phyloP scores from a whole-genome alignment of 2,329 filamentous ascomycete genomes.

The Metarhizium sp. region DNA sequence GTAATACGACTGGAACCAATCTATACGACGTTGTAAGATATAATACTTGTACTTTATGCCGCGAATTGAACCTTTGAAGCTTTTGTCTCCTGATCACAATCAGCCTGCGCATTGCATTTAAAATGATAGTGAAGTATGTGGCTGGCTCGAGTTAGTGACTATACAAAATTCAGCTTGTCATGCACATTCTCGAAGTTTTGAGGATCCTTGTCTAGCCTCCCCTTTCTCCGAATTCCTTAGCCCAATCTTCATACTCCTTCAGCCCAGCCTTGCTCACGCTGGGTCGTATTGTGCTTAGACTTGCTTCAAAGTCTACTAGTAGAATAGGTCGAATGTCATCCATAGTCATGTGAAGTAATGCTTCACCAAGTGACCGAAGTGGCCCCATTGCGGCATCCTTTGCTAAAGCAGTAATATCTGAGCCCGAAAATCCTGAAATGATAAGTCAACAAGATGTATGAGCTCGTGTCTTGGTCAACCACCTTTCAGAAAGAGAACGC shows the following conservation, averaged over 20 bases:
- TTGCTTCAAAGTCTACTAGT: constrained; percentile 74
- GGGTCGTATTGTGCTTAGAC: constrained; percentile 74
- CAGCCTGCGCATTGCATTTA: not conserved
- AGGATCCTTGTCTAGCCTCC: constrained; percentile 47
- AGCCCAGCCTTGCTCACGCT: constrained; percentile 81
- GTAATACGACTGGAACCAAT: not conserved
- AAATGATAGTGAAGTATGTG: not conserved
- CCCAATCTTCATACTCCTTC: constrained; percentile 90
- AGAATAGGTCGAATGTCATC: constrained; percentile 87
- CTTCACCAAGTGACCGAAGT: constrained; percentile 80
- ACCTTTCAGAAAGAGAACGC: not conserved
- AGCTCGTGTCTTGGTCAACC: not conserved
- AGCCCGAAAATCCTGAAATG: constrained; percentile 79
- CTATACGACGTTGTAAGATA: not conserved
- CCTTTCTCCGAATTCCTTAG: constrained; percentile 82
- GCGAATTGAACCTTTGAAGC: not conserved
- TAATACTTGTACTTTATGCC: not conserved
- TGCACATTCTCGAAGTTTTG: not conserved
- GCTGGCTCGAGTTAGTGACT: not conserved
- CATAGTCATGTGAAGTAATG: constrained; percentile 81
- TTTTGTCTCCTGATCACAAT: not conserved
- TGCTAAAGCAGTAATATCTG: constrained; percentile 89
- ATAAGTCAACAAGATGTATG: constrained; percentile 1
- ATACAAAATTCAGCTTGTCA: not conserved
- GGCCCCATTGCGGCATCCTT: constrained; percentile 99